Percentiles rank a stretch among this genome's conserved stretches.
Conservation (phyloP, 768 basidiomycete species). For the Termitomyces bulborhizus region DNA sequence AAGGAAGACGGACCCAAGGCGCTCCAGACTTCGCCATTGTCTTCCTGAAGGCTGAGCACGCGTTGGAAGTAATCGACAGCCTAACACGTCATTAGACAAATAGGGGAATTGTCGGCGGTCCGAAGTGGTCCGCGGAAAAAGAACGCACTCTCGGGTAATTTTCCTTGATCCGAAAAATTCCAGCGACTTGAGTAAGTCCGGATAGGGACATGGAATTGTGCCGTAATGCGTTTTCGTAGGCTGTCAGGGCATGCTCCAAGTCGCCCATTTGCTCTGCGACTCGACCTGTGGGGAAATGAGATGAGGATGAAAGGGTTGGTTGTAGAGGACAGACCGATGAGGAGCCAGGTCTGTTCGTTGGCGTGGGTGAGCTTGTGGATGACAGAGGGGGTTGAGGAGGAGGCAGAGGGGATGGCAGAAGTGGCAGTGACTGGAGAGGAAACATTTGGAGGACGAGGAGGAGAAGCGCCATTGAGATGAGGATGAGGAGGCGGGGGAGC, state of each 20-base stretch:
- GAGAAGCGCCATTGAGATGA: constrained; percentile 47
- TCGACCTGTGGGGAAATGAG: constrained; percentile 61
- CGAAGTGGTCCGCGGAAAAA: constrained; percentile 30
- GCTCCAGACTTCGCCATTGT: constrained; percentile 99
- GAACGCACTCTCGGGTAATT: constrained; percentile 86
- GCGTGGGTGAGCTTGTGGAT: constrained; percentile 77
- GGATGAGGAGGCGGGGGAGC: constrained; percentile 31
- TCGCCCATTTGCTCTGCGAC: constrained; percentile 96
- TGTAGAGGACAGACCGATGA: constrained; percentile 58
- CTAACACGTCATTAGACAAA: constrained; percentile 45
- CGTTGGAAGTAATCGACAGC: constrained; percentile 97
- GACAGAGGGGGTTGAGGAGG: constrained; percentile 30
- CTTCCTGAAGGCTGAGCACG: constrained; percentile 83
- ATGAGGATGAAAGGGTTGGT: no score
- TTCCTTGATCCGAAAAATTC: constrained; percentile 95
- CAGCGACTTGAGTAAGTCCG: constrained; percentile 90
- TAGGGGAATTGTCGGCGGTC: constrained; percentile 20
- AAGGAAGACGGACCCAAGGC: constrained; percentile 63
- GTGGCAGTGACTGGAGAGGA: constrained; percentile 42
- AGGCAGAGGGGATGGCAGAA: constrained; percentile 26
- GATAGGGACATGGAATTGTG: constrained; percentile 90
- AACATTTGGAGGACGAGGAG: constrained; percentile 30
- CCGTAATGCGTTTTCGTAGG: constrained; percentile 93
- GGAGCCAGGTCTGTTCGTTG: constrained; percentile 93
- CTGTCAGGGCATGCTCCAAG: constrained; percentile 84